Evolutionary conservation across 192 early-diverging fungal genomes (phyloP).

Genomic region (Gaertneriomyces semiglobifer): DNA sequence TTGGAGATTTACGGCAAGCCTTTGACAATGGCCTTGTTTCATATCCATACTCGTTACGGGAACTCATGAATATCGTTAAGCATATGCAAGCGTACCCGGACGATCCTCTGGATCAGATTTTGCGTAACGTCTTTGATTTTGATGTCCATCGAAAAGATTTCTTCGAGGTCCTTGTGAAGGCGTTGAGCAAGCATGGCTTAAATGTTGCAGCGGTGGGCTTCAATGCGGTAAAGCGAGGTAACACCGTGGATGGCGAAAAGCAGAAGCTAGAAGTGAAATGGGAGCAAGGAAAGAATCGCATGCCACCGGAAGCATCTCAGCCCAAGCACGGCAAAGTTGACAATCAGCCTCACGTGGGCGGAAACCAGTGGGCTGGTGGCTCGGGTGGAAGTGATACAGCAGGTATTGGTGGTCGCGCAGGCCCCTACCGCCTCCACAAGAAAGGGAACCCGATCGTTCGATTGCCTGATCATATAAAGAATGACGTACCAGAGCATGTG

Average conservation of each 20-base stretch:
- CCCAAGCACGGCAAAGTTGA: constrained; percentile 48
- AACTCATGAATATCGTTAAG: constrained; percentile 72
- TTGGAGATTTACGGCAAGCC: constrained; percentile 65
- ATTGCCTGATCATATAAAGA: constrained; percentile 57
- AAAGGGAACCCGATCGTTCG: constrained; percentile 43
- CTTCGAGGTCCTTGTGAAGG: constrained; percentile 28
- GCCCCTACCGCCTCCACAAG: constrained; percentile 44
- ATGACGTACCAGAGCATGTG: constrained; percentile 44
- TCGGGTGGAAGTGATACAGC: constrained; percentile 48
- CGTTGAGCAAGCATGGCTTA: constrained; percentile 32
- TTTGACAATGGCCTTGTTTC: constrained; percentile 73
- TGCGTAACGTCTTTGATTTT: constrained; percentile 82
- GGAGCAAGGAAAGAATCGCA: constrained; percentile 19
- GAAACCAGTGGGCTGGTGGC: constrained; percentile 44
- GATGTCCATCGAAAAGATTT: constrained; percentile 53
- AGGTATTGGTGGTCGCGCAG: constrained; percentile 45
- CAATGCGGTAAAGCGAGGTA: constrained; percentile 15
- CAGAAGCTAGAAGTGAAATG: constrained; percentile 26
- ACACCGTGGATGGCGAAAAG: constrained; percentile 1
- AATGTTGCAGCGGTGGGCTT: constrained; percentile 21
- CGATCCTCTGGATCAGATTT: constrained; percentile 63
- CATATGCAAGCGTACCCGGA: constrained; percentile 72
- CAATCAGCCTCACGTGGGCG: constrained; percentile 45
- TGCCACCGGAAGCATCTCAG: constrained; percentile 23
- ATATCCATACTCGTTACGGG: constrained; percentile 80